Evolutionary conservation across 352 stramenopile genomes (phyloP), one percentile per base, ranked within the genome.

Genomic region (Plasmopara viticola): DNA sequence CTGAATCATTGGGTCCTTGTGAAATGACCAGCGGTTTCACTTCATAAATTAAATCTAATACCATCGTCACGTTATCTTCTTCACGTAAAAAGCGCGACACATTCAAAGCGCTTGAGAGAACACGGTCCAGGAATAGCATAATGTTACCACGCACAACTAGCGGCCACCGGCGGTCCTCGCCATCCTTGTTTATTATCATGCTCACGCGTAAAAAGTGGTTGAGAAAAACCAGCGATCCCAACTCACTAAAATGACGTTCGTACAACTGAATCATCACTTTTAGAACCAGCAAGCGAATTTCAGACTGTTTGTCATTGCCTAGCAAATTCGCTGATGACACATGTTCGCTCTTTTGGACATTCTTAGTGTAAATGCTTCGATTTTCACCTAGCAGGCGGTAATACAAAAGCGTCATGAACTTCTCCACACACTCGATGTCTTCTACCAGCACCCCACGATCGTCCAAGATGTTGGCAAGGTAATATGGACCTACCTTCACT

Each of bases 181-280:
- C 75, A 31, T 58, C 42, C 40, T 75, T 70, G 35, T 51, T 57
- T 44, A 67, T 70, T 60, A 87, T 86, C 82, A 92, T 94, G 13
- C 74, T 87, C 28, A 86, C 77, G 37, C 75, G 73, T 30, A 94
- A 54, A 18, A 94, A 77, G 45, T 91, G 84, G 43, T 92, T 94
- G 18, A 94, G 56, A 45, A 94, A 94, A 41, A 79, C 59, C 0
- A 94, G 57, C n/a, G 84, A 92, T 20, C 66, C 77, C 25, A 94
- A 64, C 28, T 90, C 66, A 25, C 66, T 78, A 37, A 81, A 90
- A 49, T 94, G 78, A 5, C 80, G 76, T 51, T 94, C 82, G 50
- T 90, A 94, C 0, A 94, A 45, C 53, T 91, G 78, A 44, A 91
- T 91, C 84, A 94, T 94, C 29, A 90, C 78, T 55, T 92, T 92